Evolutionary conservation across 2,329 filamentous ascomycete species (phyloP).

Genomic region (Drechslera avenae): DNA sequence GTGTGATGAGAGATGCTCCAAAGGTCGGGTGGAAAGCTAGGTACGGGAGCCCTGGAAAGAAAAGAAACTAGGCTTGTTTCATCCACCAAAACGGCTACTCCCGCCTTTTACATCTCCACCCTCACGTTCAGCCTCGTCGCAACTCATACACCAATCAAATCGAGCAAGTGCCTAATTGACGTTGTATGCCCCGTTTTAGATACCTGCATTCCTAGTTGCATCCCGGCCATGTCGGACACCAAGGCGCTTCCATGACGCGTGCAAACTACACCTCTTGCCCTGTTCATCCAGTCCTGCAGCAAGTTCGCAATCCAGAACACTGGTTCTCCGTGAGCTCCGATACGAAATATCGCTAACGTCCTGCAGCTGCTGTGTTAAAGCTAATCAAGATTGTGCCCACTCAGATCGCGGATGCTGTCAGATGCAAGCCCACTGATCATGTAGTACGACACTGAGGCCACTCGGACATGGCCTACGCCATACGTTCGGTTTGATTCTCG

Average conservation of each 20-base stretch:
- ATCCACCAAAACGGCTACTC: constrained; percentile 13
- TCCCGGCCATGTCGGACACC: constrained; percentile 9
- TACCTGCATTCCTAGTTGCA: not conserved
- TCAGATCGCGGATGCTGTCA: constrained; percentile 5
- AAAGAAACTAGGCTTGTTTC: constrained; percentile 13
- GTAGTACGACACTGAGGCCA: constrained; percentile 1
- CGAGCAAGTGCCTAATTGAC: not conserved
- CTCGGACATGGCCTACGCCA: constrained; percentile 2
- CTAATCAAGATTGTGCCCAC: not conserved
- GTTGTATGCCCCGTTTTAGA: not conserved
- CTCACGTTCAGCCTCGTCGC: constrained; percentile 3
- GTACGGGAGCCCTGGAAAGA: not conserved
- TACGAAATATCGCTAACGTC: not conserved
- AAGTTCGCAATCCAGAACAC: not conserved
- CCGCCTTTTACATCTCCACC: not conserved
- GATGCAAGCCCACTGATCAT: constrained; percentile 1
- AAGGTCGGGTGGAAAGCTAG: constrained; percentile 3
- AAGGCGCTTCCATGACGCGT: constrained; percentile 7
- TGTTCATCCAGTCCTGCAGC: constrained; percentile 4
- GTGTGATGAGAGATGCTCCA: constrained; percentile 5
- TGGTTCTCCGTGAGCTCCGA: not conserved
- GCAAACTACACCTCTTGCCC: not conserved
- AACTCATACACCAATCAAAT: not conserved
- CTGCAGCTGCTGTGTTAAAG: constrained; percentile 3
- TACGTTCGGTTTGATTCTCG: constrained; percentile 1